Evolutionary conservation across 352 stramenopile species (phyloP).

Genomic region (Pythium aristosporum): DNA sequence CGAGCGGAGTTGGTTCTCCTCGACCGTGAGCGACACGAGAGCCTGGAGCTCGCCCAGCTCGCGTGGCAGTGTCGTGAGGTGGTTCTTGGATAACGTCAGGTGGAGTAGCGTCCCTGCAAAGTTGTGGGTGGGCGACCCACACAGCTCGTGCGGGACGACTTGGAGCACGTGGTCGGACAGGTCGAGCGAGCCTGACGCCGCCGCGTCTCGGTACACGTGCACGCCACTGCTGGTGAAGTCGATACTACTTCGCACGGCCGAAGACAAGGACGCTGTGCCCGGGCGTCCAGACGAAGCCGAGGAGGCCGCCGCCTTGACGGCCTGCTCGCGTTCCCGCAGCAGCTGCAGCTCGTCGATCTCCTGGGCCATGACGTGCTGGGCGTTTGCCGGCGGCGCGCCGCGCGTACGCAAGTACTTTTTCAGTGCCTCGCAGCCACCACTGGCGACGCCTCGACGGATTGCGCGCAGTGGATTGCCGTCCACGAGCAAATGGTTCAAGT

Average conservation of each 20-base stretch:
- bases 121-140: constrained; percentile 22
- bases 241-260: constrained; percentile 17
- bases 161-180: constrained; percentile 38
- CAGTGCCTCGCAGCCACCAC: constrained; percentile 64
- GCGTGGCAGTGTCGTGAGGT: constrained; percentile 41
- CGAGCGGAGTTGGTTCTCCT: constrained; percentile 62
- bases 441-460: constrained; percentile 67
- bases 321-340: constrained; percentile 25
- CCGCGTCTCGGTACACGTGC: constrained; percentile 55
- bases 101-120: constrained; percentile 57
- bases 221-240: constrained; percentile 20
- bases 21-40: constrained; percentile 61
- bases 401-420: constrained; percentile 84
- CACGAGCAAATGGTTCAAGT: constrained; percentile 73
- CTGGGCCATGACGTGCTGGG: constrained; percentile 60
- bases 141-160: constrained; percentile 30
- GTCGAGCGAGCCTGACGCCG: constrained; percentile 52
- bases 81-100: constrained; percentile 71
- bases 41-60: constrained; percentile 44
- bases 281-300: not conserved
- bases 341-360: constrained; percentile 62
- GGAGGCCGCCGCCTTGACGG: constrained; percentile 7
- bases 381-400: constrained; percentile 48
- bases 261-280: not conserved
- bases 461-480: constrained; percentile 75